phyloP scores from a whole-genome alignment of 352 stramenopile genomes.

The Phytophthora boehmeriae region DNA sequence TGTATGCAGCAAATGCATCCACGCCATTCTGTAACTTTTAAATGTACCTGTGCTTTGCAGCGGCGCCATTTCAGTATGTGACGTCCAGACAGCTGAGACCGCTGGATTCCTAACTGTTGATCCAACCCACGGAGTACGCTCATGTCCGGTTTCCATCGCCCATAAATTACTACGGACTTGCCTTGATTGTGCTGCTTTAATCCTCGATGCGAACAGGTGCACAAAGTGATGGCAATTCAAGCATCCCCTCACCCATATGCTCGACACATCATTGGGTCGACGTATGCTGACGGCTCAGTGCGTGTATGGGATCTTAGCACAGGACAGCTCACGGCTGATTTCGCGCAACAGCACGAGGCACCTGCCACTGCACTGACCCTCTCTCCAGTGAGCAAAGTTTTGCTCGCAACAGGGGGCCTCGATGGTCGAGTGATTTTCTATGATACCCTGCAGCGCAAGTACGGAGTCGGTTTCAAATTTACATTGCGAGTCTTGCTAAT shows the following conservation, averaged over 20 bases:
- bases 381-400: conserved; percentile 75
- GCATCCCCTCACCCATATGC: conserved; percentile 69
- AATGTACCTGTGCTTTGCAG: conserved; percentile 20
- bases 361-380: conserved; percentile 59
- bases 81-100: conserved; percentile 63
- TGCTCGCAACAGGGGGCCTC: conserved; percentile 59
- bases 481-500: neutral
- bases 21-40: neutral
- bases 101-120: conserved; percentile 58
- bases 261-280: conserved; percentile 56
- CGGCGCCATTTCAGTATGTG: conserved; percentile 66
- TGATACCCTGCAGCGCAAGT: conserved; percentile 68
- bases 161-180: neutral
- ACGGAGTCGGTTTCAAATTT: conserved; percentile 19
- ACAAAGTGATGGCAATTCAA: conserved; percentile 58
- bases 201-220: conserved; percentile 33
- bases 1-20: neutral
- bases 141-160: neutral
- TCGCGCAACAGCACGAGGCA: conserved; percentile 60
- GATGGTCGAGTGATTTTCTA: conserved; percentile 80
- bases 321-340: conserved; percentile 58
- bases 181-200: neutral
- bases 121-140: conserved; percentile 38
- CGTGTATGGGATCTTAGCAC: conserved; percentile 72
- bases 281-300: conserved; percentile 67